A percentile compares a stretch with the other conserved stretches of the same genome.
Conservation (phyloP, 2,329 filamentous ascomycete species). For the Lasiodiplodia sp. region DNA sequence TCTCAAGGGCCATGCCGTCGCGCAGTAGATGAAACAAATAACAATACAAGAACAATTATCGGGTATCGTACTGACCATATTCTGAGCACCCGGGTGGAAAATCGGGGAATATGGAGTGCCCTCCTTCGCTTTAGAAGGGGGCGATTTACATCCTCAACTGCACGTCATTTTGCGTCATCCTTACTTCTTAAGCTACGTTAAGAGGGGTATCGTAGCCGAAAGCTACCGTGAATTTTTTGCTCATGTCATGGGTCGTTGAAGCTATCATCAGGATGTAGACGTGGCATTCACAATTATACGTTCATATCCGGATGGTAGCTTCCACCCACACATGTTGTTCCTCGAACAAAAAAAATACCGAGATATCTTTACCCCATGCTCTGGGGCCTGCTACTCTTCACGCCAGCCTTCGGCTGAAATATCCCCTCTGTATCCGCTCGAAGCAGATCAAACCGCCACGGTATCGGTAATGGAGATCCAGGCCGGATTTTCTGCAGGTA, state of each 20-base stretch:
- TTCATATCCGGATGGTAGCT: too few relatives aligned
- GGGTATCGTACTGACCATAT: neutral
- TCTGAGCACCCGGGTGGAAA: neutral
- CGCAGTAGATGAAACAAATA: slow-evolving; percentile 14
- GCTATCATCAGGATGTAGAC: too few relatives aligned
- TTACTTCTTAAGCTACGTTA: neutral
- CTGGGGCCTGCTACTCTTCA: too few relatives aligned
- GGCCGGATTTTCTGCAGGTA: neutral
- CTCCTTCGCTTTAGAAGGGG: neutral
- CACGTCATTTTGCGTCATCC: neutral
- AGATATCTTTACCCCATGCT: too few relatives aligned
- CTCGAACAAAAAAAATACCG: too few relatives aligned
- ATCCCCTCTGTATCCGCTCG: neutral
- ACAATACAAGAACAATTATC: slow-evolving; percentile 8
- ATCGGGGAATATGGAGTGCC: neutral
- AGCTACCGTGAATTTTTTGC: too few relatives aligned
- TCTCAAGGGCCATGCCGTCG: neutral
- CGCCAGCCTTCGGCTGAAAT: too few relatives aligned
- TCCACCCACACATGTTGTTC: too few relatives aligned
- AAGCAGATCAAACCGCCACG: neutral
- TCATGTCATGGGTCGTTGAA: too few relatives aligned
- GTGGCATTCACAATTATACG: too few relatives aligned
- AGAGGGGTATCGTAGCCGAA: too few relatives aligned
- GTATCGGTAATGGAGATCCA: neutral
- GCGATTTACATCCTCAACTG: neutral